Evolutionary conservation across 1,284 basidiomycete genomes (phyloP).

Genomic region (Xanthoconium separans): DNA sequence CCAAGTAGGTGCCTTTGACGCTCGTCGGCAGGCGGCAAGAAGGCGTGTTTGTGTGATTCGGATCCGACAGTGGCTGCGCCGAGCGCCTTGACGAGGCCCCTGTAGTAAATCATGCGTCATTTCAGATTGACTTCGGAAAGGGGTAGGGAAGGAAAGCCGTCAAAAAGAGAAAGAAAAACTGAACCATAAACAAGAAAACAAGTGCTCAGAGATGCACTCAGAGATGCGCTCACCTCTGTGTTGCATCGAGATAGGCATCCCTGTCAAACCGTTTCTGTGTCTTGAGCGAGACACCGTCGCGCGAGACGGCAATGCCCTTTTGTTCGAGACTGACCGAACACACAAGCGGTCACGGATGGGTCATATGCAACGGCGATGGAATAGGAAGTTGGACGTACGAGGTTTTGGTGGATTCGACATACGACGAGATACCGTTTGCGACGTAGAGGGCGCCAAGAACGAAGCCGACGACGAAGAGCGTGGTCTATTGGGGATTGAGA

Average conservation of each 20-base stretch:
- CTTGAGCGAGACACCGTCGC: constrained; percentile 60
- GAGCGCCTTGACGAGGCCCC: constrained; percentile 28
- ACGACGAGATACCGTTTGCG: constrained; percentile 37
- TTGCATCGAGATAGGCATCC: constrained; percentile 67
- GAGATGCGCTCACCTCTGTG: constrained; percentile 51
- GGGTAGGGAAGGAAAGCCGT: neutral
- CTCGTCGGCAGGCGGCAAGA: constrained; percentile 2
- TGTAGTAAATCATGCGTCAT: constrained; percentile 1
- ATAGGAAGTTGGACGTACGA: constrained; percentile 32
- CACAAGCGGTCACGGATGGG: neutral
- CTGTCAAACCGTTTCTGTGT: constrained; percentile 56
- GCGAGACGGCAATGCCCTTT: constrained; percentile 54
- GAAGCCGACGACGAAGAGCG: constrained; percentile 42
- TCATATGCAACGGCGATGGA: neutral
- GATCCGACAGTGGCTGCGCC: constrained; percentile 22
- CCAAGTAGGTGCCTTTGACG: constrained; percentile 6
- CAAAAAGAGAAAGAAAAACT: neutral
- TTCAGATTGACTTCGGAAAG: neutral
- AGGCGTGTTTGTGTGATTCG: constrained; percentile 8
- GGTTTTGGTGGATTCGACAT: constrained; percentile 46
- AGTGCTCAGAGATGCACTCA: neutral
- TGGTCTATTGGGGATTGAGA: constrained; percentile 36
- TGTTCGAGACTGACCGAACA: constrained; percentile 38
- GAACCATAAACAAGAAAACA: neutral
- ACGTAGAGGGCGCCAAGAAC: constrained; percentile 41